Base-by-base conservation (phyloP, 306 rosid species). In the Vachellia collinsii region DNA sequence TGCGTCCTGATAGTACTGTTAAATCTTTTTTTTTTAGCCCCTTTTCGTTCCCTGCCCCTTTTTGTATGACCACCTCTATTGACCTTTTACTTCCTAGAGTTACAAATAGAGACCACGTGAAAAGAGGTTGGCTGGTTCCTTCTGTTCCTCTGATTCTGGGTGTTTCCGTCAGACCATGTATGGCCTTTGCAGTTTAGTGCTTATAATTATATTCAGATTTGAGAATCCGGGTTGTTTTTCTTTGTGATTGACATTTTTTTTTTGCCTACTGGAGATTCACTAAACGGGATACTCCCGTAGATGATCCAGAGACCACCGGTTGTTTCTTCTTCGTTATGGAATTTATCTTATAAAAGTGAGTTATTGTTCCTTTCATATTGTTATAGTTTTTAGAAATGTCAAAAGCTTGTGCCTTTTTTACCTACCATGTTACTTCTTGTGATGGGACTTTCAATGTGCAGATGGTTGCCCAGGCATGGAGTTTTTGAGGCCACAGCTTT, bases 291-390 rank as follows among this genome's bases (percentile, higher is more conserved):
- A 61, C 43, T 39, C 22, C 14, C 22, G 25, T 54, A 79, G 70
- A 84, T 89, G 89, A 76, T 84, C 78, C 88, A 66, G 85, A 86
- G 82, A 74, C 84, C 82, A 5, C 92, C 90, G 11, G 71, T 88
- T 29, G 79, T 74, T 82, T 82, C 91, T 77, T 80, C 85, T 80
- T 76, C 88, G 72, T 75, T 79, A 36, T 83, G 85, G 80, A 88
- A 87, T 51, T 51, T 88, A 65, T 88, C 87, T 70, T 90, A 56
- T 65, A 89, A 77, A 62, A 85, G 98, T 91, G 83, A 78, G 69
- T 41, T 70, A 42, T 50, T 50, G 16, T 70, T 67, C 22, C 70
- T 83, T 74, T 74, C 34, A 38, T 1, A 25, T 74, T 50, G 36
- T 25, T 78, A 41, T 16, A 50, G 12, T 5, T 76, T 25, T 20